phyloP scores from a whole-genome alignment of 73 alveolate species.

The Paramecium biaurelia region DNA sequence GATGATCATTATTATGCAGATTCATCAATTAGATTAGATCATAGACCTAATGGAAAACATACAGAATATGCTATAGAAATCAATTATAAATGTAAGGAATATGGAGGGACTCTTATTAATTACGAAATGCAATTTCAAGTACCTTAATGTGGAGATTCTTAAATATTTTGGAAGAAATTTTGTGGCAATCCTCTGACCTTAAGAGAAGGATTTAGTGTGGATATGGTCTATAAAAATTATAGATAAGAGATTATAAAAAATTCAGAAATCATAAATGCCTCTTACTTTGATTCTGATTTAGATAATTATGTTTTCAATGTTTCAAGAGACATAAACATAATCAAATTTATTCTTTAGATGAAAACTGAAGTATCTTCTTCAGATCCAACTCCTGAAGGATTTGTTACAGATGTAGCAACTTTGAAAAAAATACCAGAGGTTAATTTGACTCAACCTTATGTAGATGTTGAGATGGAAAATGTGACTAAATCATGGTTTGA shows the following conservation, averaged over 20 bases:
- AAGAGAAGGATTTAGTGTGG: constrained; percentile 22
- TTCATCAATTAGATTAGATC: neutral
- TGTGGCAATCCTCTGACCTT: constrained; percentile 24
- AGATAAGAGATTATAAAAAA: neutral
- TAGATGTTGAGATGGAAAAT: constrained; percentile 25
- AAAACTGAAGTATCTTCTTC: neutral
- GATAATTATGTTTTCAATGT: constrained; percentile 36
- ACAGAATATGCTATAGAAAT: constrained; percentile 23
- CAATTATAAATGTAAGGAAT: neutral
- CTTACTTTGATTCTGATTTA: constrained; percentile 14
- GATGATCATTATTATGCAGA: constrained; percentile 43
- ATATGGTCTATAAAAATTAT: constrained; percentile 13
- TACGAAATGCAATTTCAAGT: neutral
- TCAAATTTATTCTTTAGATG: neutral
- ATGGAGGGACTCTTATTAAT: constrained; percentile 31
- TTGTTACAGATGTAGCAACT: neutral
- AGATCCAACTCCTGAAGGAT: neutral
- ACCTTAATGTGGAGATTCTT: constrained; percentile 20
- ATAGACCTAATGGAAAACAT: neutral
- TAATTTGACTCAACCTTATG: neutral
- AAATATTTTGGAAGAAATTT: constrained; percentile 29
- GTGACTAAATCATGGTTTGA: constrained; percentile 27
- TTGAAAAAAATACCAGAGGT: constrained; percentile 2
- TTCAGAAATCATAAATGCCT: constrained; percentile 6
- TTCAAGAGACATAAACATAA: neutral